A percentile compares a stretch with the other conserved stretches of the same genome.
Evolutionary conservation across 352 stramenopile genomes (phyloP).

Genomic region (Vaucheria bursata): DNA sequence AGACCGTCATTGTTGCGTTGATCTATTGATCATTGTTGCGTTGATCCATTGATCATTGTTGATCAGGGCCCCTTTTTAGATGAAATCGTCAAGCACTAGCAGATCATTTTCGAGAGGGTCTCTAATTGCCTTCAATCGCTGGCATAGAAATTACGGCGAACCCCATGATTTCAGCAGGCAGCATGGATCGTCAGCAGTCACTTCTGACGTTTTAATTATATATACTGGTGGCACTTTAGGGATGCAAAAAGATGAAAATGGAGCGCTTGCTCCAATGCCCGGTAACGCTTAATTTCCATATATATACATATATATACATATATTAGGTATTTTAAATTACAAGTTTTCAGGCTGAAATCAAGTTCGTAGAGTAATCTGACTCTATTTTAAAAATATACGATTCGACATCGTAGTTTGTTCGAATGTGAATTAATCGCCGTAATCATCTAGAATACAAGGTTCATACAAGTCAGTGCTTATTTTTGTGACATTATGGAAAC

Average conservation of each 20-base stretch:
- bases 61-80: too few relatives aligned
- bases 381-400: not conserved
- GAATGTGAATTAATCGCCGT: too few relatives aligned
- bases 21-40: too few relatives aligned
- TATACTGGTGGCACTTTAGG: slow-evolving; percentile 45
- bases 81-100: too few relatives aligned
- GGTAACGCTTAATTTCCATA: not conserved
- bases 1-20: too few relatives aligned
- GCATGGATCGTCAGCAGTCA: not conserved
- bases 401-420: too few relatives aligned
- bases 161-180: not conserved
- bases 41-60: too few relatives aligned
- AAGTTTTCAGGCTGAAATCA: not conserved
- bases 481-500: too few relatives aligned
- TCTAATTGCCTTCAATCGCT: slow-evolving; percentile 4
- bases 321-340: not conserved
- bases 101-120: too few relatives aligned
- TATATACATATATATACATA: not conserved
- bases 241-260: slow-evolving; percentile 32
- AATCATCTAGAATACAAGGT: too few relatives aligned
- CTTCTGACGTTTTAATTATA: slow-evolving; percentile 31
- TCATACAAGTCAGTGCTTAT: too few relatives aligned
- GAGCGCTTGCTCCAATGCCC: slow-evolving; percentile 21
- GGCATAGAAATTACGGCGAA: not conserved
- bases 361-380: not conserved